Percentiles rank a stretch among this genome's conserved stretches.
Evolutionary conservation across 2,329 filamentous ascomycete species (phyloP).

Genomic region (Ramularia endophylla): DNA sequence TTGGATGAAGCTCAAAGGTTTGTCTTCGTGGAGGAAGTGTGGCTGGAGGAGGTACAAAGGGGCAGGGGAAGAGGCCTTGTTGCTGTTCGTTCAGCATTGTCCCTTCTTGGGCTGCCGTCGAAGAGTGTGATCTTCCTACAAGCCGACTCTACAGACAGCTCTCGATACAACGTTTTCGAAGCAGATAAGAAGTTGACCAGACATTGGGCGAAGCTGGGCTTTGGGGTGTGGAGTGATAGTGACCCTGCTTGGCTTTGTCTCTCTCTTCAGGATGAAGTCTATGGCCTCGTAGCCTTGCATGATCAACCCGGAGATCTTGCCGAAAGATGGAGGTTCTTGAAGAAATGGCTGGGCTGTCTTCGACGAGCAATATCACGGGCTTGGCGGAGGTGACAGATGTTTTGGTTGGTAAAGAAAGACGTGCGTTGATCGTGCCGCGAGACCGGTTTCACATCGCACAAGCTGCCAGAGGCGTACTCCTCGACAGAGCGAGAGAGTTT

Average conservation of each 20-base stretch:
- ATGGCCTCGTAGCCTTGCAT: background rate
- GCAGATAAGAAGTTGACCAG: slow-evolving; percentile 14
- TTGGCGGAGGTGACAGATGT: too few relatives aligned
- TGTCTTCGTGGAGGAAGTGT: slow-evolving; percentile 9
- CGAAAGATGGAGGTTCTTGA: too few relatives aligned
- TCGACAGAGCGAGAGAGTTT: too few relatives aligned
- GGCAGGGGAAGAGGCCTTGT: slow-evolving; percentile 8
- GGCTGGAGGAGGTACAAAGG: slow-evolving; percentile 4
- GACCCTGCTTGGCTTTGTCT: slow-evolving; percentile 19
- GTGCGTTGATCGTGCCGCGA: too few relatives aligned
- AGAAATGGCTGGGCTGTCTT: too few relatives aligned
- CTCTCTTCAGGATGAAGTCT: slow-evolving; percentile 3
- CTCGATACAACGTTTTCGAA: background rate
- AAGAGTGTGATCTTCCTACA: slow-evolving; percentile 14
- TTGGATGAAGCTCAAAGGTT: slow-evolving; percentile 7
- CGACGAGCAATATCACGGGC: too few relatives aligned
- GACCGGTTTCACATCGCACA: too few relatives aligned
- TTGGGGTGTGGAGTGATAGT: slow-evolving; percentile 17
- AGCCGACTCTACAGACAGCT: slow-evolving; percentile 10
- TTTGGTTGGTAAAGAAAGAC: too few relatives aligned
- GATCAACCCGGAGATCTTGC: too few relatives aligned
- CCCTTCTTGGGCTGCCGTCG: slow-evolving; percentile 1
- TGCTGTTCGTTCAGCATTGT: slow-evolving; percentile 8
- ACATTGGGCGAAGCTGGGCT: slow-evolving; percentile 17
- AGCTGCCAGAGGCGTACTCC: too few relatives aligned